Conservation (phyloP, 1,284 basidiomycete genomes). For the Ustilago nuda region DNA sequence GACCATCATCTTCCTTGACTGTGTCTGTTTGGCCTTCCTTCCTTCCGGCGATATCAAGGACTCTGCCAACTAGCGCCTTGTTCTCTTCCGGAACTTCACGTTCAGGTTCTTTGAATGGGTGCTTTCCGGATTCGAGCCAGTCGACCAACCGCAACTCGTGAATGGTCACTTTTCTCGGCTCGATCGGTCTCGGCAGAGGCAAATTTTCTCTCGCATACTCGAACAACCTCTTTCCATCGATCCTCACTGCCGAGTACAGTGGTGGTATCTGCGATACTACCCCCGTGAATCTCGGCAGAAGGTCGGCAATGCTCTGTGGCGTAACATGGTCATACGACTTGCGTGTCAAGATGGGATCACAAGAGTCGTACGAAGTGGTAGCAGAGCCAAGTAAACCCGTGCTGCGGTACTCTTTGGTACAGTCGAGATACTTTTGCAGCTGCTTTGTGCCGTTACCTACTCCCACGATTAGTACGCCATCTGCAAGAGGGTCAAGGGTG, state of each 20-base stretch:
- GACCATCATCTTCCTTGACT: conserved; percentile 25
- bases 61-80: conserved; percentile 55
- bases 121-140: conserved; percentile 58
- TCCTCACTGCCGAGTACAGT: conserved; percentile 92
- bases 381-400: conserved; percentile 92
- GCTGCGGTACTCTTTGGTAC: conserved; percentile 87
- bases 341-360: conserved; percentile 71
- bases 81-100: conserved; percentile 60
- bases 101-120: conserved; percentile 57
- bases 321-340: conserved; percentile 88
- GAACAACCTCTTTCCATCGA: conserved; percentile 95
- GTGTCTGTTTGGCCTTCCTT: conserved; percentile 46
- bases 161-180: conserved; percentile 84
- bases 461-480: conserved; percentile 88
- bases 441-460: conserved; percentile 91
- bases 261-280: conserved; percentile 80
- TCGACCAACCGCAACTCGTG: conserved; percentile 78
- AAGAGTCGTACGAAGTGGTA: conserved; percentile 95
- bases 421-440: conserved; percentile 84
- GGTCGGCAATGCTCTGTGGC: conserved; percentile 71
- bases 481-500: conserved; percentile 96
- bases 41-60: conserved; percentile 56
- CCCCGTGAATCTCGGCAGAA: conserved; percentile 83
- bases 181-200: conserved; percentile 91
- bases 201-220: conserved; percentile 93